Conservation (phyloP, 192 early-diverging fungal species). For the Mortierella hygrophila region DNA sequence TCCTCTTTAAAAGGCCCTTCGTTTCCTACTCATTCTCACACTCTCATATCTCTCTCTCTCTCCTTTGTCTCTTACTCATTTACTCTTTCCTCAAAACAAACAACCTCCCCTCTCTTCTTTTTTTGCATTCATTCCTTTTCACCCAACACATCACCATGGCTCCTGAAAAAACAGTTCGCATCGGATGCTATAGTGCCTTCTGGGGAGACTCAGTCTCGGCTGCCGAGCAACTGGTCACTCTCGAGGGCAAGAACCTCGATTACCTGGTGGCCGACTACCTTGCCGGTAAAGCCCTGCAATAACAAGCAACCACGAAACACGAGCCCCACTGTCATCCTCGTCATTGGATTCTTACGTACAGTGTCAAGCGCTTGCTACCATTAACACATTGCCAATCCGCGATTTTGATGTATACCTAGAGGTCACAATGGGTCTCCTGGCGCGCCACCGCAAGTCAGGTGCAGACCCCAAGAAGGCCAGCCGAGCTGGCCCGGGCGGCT, state of each 20-base stretch:
- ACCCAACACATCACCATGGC: slow-evolving; percentile 17
- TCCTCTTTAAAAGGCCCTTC: slow-evolving; percentile 7
- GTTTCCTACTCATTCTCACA: neutral
- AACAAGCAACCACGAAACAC: neutral
- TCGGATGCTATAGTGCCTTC: slow-evolving; percentile 72
- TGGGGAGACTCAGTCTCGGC: slow-evolving; percentile 71
- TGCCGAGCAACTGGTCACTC: slow-evolving; percentile 66
- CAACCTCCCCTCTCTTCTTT: neutral
- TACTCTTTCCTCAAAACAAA: neutral
- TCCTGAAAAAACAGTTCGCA: slow-evolving; percentile 59
- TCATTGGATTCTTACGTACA: neutral
- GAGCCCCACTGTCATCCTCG: neutral
- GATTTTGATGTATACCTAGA: slow-evolving; percentile 48
- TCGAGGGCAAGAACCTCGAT: slow-evolving; percentile 60
- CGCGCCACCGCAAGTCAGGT: slow-evolving; percentile 61
- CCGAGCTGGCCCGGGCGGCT: slow-evolving; percentile 64
- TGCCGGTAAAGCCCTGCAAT: slow-evolving; percentile 56
- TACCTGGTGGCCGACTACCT: slow-evolving; percentile 76
- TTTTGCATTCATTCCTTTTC: neutral
- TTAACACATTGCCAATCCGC: neutral
- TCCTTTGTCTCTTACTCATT: neutral
- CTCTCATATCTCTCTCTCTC: neutral
- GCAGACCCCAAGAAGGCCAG: slow-evolving; percentile 51
- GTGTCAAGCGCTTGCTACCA: neutral
- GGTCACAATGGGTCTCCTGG: slow-evolving; percentile 78